Conservation (phyloP, 305 asterid genomes). For the Withania somnifera region DNA sequence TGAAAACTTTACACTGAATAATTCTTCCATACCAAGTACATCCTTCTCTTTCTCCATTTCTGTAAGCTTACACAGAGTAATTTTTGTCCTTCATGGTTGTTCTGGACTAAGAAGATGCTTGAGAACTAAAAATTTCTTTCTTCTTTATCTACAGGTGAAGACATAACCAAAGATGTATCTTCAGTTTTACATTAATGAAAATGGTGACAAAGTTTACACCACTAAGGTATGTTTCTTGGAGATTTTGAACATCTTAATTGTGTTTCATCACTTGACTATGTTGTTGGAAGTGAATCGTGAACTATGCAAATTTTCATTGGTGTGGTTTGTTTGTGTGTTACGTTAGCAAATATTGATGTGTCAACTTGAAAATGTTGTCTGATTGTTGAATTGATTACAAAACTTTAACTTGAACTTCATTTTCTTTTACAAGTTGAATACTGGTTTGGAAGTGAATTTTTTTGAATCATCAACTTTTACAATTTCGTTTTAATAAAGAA, state of each 20-base stretch:
- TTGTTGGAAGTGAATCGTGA: neutral
- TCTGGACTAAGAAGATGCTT: neutral
- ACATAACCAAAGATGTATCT: constrained; percentile 53
- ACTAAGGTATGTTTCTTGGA: constrained; percentile 36
- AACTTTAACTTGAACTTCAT: neutral
- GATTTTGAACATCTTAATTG: neutral
- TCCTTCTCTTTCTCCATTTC: neutral
- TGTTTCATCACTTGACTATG: neutral
- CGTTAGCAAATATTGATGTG: neutral
- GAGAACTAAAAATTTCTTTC: neutral
- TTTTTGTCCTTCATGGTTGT: neutral
- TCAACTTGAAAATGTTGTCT: neutral
- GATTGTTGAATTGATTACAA: neutral
- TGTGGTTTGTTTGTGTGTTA: neutral
- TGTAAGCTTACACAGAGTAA: neutral
- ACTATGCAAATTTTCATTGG: neutral
- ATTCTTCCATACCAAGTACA: neutral
- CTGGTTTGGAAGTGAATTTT: neutral
- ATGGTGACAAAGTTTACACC: constrained; percentile 85
- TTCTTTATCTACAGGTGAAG: neutral
- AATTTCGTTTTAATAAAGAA: no score
- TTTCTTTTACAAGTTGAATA: neutral
- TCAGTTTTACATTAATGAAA: constrained; percentile 57
- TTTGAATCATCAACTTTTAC: no score
- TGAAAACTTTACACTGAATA: neutral